Evolutionary conservation across 306 rosid species (phyloP).

Genomic region (Senna siamea): DNA sequence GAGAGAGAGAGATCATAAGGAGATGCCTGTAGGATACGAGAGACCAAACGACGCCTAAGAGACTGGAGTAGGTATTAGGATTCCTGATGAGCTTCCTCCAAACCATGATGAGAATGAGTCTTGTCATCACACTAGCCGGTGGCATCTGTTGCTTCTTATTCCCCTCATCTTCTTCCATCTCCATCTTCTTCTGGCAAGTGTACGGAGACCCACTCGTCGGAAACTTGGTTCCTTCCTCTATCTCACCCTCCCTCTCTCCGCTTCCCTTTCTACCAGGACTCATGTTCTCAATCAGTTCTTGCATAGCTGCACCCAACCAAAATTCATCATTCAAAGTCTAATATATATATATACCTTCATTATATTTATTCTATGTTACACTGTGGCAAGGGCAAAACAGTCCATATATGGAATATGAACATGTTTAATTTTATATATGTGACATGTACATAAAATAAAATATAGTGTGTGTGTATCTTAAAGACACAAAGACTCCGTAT

Average conservation of each 20-base stretch:
- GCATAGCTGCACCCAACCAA: slow-evolving; percentile 36
- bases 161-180: slow-evolving; percentile 43
- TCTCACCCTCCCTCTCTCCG: slow-evolving; percentile 38
- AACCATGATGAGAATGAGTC: slow-evolving; percentile 76
- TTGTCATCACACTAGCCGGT: slow-evolving; percentile 64
- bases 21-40: slow-evolving; percentile 75
- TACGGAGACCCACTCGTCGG: slow-evolving; percentile 52
- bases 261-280: slow-evolving; percentile 44
- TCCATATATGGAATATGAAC: too few relatives aligned
- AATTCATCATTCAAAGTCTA: too few relatives aligned
- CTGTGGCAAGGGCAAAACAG: too few relatives aligned
- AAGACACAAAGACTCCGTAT: too few relatives aligned
- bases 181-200: slow-evolving; percentile 44
- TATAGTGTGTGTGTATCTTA: too few relatives aligned
- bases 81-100: slow-evolving; percentile 79
- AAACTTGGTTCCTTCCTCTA: slow-evolving; percentile 47
- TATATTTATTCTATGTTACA: too few relatives aligned
- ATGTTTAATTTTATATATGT: too few relatives aligned
- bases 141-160: slow-evolving; percentile 64
- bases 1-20: too few relatives aligned
- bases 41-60: slow-evolving; percentile 74
- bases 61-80: slow-evolving; percentile 73
- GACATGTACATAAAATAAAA: too few relatives aligned
- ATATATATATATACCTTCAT: too few relatives aligned
- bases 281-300: slow-evolving; percentile 46